These are phyloP conservation scores for Taphrina communis DNA, from an alignment of 1,139 yeast genomes.

Conservation along the genomic window DNA sequence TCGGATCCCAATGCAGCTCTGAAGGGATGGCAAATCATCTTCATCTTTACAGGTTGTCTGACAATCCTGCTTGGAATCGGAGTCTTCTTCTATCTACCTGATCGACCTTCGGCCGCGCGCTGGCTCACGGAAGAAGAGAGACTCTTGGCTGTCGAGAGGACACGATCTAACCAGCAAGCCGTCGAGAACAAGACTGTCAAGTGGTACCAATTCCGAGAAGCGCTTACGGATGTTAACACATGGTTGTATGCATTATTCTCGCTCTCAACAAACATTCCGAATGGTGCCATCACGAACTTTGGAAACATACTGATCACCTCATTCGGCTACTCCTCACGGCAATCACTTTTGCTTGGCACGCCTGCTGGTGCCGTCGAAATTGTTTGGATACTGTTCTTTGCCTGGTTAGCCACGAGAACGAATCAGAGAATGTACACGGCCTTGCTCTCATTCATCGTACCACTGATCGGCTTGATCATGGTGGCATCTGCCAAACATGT, in stretches of 20 bases:
- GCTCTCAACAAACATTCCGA: conserved; percentile 47
- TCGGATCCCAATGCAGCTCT: conserved; percentile 42
- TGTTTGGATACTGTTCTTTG: conserved; percentile 43
- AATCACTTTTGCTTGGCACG: conserved; percentile 48
- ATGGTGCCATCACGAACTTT: conserved; percentile 48
- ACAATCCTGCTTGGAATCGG: conserved; percentile 61
- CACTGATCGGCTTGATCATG: conserved; percentile 47
- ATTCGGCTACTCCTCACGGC: conserved; percentile 48
- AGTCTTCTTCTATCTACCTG: conserved; percentile 59
- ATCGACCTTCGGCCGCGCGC: conserved; percentile 62
- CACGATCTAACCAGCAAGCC: conserved; percentile 58
- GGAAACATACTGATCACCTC: conserved; percentile 47
- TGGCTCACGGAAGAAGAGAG: conserved; percentile 61
- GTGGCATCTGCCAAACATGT: conserved; percentile 47
- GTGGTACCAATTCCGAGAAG: conserved; percentile 57
- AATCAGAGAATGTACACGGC: conserved; percentile 45
- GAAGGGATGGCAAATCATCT: conserved; percentile 57
- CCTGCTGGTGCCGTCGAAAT: conserved; percentile 48
- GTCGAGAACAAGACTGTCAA: conserved; percentile 62
- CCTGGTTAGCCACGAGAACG: conserved; percentile 44
- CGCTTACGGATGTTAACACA: conserved; percentile 56
- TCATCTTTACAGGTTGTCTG: conserved; percentile 57
- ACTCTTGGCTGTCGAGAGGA: conserved; percentile 60
- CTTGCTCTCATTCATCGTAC: conserved; percentile 44
- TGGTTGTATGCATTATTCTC: conserved; percentile 54